Base-by-base conservation (phyloP, 2,329 filamentous ascomycete genomes). In the Microsporum canis region DNA sequence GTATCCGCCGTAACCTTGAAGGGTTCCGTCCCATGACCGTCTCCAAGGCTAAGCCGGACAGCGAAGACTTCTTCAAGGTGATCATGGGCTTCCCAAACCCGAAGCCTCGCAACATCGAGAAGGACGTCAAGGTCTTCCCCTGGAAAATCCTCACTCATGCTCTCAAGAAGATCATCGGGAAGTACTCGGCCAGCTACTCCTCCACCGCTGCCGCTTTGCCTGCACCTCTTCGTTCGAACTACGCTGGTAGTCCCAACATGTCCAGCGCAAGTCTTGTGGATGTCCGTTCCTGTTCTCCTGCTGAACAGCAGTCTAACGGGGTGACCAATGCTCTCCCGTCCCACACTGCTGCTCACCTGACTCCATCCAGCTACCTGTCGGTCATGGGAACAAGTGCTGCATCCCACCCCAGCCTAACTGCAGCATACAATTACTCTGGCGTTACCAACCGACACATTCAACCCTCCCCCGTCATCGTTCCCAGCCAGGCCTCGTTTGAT, bases 51-150 rank as follows among this genome's bases (percentile, higher is more conserved):
- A 96, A 95, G 76, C 71, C 85, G 0, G 92, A 97, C 63, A 96
- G 89, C 71, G 92, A 97, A 73, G 90, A 95, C 60, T 97, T 97
- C 75, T 97, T 97, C 84, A 96, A 96, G 78, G 82, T 96, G 68
- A 97, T 99, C 76, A 99, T 99, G 94, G 89, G 85, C 1, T 97
- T 97, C 71, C 90, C 91, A 10, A 89, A 88, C 63, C 94, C 94
- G 1, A 97, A 97, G 76, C 94, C 94, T 17, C 83, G 94, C 64
- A 96, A 97, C 71, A 99, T 99, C 66, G 94, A 97, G 78, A 99
- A 99, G 78, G 92, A 97, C 70, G 91, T 99, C 71, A 99, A 99
- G 77, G 94, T 97, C 10, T 99, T 97, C 71, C 88, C 91, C 3
- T 99, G 94, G 94, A 94, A 91, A 74, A 89, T 94, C 63, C 80